Conservation (phyloP, 176 grass and related monocot genomes). For the Aegilops sharonensis region DNA sequence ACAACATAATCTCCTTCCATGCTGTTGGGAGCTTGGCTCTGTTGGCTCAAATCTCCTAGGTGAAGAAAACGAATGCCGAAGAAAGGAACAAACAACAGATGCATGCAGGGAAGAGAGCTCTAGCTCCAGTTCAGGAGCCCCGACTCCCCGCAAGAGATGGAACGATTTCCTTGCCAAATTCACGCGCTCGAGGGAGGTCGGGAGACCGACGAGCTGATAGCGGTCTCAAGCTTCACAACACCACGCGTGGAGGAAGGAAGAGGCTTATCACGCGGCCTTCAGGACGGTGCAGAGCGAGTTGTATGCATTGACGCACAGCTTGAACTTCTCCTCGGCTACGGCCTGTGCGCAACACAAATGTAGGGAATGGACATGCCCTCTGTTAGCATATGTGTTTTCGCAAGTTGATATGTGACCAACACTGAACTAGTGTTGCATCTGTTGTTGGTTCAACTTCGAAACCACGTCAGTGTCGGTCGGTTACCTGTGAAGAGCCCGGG, state of each 20-base stretch:
- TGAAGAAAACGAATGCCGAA: background rate
- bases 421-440: background rate
- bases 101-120: background rate
- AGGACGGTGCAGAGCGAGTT: conserved; percentile 63
- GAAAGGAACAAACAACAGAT: background rate
- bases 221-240: too few species aligned
- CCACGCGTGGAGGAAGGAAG: too few species aligned
- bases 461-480: background rate
- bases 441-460: background rate
- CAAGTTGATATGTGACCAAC: background rate
- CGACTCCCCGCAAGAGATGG: background rate
- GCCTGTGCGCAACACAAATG: conserved; percentile 35
- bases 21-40: background rate
- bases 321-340: conserved; percentile 81
- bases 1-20: conserved; percentile 20
- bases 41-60: background rate
- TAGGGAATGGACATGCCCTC: background rate
- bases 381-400: background rate
- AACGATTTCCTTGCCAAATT: background rate
- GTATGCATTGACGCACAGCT: conserved; percentile 81
- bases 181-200: background rate
- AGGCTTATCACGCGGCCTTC: conserved; percentile 31
- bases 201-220: background rate
- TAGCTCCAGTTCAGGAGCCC: background rate
- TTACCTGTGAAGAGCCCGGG: conserved; percentile 73